A percentile compares a stretch with the other conserved stretches of the same genome.
Conservation (phyloP, 2,329 filamentous ascomycete genomes). For the Moelleriella libera region DNA sequence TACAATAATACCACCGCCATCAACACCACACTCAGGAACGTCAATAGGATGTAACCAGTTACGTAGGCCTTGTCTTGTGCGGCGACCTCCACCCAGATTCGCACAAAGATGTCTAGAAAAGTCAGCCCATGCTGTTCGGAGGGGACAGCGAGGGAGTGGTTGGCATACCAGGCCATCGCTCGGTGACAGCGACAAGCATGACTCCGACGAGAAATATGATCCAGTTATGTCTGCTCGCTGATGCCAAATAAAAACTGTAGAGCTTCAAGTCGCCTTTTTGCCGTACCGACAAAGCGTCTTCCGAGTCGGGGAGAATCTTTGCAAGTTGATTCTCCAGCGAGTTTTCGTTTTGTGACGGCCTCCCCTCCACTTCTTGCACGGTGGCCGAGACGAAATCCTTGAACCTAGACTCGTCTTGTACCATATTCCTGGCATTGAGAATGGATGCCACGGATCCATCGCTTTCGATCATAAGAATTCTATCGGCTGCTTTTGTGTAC, state of each 20-base stretch:
- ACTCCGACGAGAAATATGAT: not conserved
- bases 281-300: no score
- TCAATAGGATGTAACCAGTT: not conserved
- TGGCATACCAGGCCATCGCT: not conserved
- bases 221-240: not conserved
- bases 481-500: not conserved
- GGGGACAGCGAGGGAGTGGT: not conserved
- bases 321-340: no score
- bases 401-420: not conserved
- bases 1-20: not conserved
- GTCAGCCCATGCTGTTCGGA: not conserved
- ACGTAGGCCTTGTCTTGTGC: not conserved
- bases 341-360: no score
- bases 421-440: not conserved
- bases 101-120: not conserved
- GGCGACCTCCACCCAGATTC: slow-evolving; percentile 1
- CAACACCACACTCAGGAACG: not conserved
- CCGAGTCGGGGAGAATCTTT: no score
- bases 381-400: not conserved
- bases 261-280: not conserved
- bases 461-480: not conserved
- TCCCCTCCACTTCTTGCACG: not conserved
- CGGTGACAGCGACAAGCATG: not conserved
- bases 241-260: slow-evolving; percentile 1
- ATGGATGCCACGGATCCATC: not conserved